These are phyloP conservation scores for Blastocystis sp. DNA, from an alignment of 352 stramenopile species.

Conservation along the genomic window DNA sequence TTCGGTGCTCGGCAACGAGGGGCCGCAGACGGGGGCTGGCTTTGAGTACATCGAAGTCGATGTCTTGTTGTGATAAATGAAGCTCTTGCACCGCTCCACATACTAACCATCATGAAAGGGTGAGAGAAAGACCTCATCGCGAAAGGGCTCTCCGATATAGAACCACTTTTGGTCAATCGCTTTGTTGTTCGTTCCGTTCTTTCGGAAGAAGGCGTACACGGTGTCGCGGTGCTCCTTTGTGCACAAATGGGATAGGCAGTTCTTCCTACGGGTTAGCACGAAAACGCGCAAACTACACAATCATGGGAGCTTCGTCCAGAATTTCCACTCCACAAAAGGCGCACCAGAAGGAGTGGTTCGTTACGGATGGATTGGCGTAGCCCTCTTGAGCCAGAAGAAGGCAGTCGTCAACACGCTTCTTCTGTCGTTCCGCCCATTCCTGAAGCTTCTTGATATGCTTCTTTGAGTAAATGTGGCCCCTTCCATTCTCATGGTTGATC, in stretches of 20 bases:
- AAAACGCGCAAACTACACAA: conserved; percentile 8
- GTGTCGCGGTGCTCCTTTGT: conserved; percentile 33
- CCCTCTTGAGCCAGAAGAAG: conserved; percentile 25
- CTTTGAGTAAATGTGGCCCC: conserved; percentile 31
- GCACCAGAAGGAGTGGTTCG: conserved; percentile 56
- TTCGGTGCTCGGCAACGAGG: not conserved
- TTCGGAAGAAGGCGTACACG: conserved; percentile 43
- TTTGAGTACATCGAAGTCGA: not conserved
- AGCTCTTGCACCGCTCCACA: conserved; percentile 41
- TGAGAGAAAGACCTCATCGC: not conserved
- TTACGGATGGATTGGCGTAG: conserved; percentile 1
- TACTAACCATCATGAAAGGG: conserved; percentile 6
- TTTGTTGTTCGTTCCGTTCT: conserved; percentile 57
- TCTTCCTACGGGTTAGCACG: conserved; percentile 8
- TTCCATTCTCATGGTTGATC: conserved; percentile 63
- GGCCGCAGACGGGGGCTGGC: not conserved
- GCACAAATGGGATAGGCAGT: conserved; percentile 33
- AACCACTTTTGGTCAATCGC: conserved; percentile 59
- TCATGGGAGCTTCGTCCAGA: conserved; percentile 3
- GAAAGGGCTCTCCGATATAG: conserved; percentile 40
- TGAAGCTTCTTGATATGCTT: conserved; percentile 44
- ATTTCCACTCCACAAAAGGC: conserved; percentile 65
- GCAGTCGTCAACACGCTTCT: conserved; percentile 35
- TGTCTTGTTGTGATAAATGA: conserved; percentile 57
- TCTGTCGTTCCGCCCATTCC: conserved; percentile 51